Evolutionary conservation across 768 basidiomycete genomes (phyloP).

Genomic region (Lactarius akahatsu): DNA sequence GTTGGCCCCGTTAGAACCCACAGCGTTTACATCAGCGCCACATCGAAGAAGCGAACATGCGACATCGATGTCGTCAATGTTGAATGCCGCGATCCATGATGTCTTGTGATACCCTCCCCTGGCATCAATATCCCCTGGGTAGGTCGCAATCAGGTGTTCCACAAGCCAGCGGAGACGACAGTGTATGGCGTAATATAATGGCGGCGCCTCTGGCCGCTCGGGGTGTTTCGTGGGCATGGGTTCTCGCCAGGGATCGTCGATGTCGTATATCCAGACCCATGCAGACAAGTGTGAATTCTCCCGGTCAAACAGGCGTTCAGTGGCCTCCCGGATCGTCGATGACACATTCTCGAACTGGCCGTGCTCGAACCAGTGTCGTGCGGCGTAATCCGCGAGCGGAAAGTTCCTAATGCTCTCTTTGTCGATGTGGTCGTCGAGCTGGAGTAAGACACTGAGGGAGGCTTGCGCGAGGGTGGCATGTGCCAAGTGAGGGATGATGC

Average conservation of each 20-base stretch:
- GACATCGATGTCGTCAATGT: neutral
- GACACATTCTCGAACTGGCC: neutral
- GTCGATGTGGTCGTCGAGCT: neutral
- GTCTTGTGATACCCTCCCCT: neutral
- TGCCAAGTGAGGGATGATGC: neutral
- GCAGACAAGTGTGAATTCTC: neutral
- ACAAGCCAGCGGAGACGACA: neutral
- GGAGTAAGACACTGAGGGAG: neutral
- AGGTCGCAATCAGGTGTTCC: constrained; percentile 4
- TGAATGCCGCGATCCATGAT: neutral
- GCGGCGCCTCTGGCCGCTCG: neutral
- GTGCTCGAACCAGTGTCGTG: neutral
- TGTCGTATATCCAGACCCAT: constrained; percentile 12
- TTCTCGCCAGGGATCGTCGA: neutral
- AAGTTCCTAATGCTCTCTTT: neutral
- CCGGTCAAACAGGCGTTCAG: neutral
- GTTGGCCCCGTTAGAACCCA: neutral
- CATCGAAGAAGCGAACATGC: neutral
- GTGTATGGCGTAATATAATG: constrained; percentile 4
- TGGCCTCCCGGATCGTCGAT: neutral
- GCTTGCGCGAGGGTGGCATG: constrained; percentile 3
- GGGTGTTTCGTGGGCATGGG: neutral
- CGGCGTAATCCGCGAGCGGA: constrained; percentile 2
- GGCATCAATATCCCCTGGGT: neutral
- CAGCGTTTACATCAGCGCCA: neutral